phyloP scores from a whole-genome alignment of 345 rosid species.

The Melastoma malabathricum region DNA sequence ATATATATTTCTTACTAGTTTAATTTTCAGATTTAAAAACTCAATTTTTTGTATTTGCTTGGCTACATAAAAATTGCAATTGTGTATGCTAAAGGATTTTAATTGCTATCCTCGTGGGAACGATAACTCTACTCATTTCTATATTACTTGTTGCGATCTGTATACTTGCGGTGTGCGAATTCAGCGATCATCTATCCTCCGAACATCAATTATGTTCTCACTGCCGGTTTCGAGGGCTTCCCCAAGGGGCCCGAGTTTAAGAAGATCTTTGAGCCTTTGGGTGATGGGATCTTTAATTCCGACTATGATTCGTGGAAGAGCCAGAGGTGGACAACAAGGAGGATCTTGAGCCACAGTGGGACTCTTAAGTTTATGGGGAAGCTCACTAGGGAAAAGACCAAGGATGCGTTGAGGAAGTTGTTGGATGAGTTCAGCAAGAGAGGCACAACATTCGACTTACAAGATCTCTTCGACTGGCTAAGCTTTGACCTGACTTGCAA shows the following conservation, averaged over 20 bases:
- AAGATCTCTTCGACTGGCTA: conserved; percentile 33
- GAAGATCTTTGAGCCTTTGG: conserved; percentile 37
- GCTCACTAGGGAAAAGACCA: conserved; percentile 19
- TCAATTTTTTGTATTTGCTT: no score
- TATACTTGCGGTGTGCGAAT: no score
- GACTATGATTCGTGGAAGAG: conserved; percentile 35
- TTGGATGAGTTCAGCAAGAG: conserved; percentile 23
- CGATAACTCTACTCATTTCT: no score
- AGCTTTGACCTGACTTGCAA: conserved; percentile 27
- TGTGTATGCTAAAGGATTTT: no score
- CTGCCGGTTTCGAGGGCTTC: conserved; percentile 33
- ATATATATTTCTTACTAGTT: no score
- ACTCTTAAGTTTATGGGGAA: conserved; percentile 9
- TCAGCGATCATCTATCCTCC: no score
- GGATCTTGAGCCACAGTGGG: conserved; percentile 6
- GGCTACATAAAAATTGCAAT: no score
- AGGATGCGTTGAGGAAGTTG: conserved; percentile 26
- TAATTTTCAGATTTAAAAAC: no score
- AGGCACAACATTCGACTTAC: conserved; percentile 21
- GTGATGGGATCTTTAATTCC: conserved; percentile 43
- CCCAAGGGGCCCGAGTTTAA: conserved; percentile 48
- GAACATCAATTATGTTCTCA: conserved; percentile 40
- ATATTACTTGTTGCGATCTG: no score
- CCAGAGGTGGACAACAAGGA: conserved; percentile 25
- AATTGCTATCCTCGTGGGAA: no score